These are phyloP conservation scores for Zygotorulaspora sp. DNA, from an alignment of 805 yeast genomes.

Conservation along the genomic window DNA sequence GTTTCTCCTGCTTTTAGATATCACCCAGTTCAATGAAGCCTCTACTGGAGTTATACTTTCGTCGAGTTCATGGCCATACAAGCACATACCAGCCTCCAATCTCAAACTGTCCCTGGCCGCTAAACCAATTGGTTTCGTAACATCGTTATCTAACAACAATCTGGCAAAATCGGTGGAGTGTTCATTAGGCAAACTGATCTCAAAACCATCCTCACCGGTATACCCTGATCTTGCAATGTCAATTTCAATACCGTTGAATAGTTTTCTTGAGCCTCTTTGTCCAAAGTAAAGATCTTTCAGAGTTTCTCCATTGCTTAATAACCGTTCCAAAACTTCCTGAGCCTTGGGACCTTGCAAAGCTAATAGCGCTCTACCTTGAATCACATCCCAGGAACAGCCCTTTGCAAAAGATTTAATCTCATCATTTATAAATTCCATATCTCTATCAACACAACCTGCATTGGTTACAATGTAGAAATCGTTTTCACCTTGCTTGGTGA, in stretches of 20 bases:
- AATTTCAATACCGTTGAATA: slow-evolving; percentile 40
- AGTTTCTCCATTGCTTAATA: slow-evolving; percentile 42
- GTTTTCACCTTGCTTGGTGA: slow-evolving; percentile 66
- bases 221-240: slow-evolving; percentile 95
- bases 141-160: slow-evolving; percentile 47
- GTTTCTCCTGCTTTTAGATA: slow-evolving; percentile 72
- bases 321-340: slow-evolving; percentile 56
- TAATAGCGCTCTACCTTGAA: slow-evolving; percentile 64
- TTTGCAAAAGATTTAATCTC: slow-evolving; percentile 42
- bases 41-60: slow-evolving; percentile 82
- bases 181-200: slow-evolving; percentile 67
- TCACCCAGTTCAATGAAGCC: slow-evolving; percentile 84
- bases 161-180: slow-evolving; percentile 59
- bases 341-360: slow-evolving; percentile 95
- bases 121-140: slow-evolving; percentile 82
- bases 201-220: slow-evolving; percentile 99
- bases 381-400: slow-evolving; percentile 40
- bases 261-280: slow-evolving; percentile 41
- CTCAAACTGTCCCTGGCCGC: slow-evolving; percentile 98
- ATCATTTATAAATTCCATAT: slow-evolving; percentile 54
- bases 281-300: slow-evolving; percentile 71
- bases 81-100: slow-evolving; percentile 97
- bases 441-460: slow-evolving; percentile 90
- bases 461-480: slow-evolving; percentile 87
- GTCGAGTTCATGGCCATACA: slow-evolving; percentile 87